A percentile compares a stretch with the other conserved stretches of the same genome.
phyloP scores from a whole-genome alignment of 768 basidiomycete species.

The Lactarius evosmus region DNA sequence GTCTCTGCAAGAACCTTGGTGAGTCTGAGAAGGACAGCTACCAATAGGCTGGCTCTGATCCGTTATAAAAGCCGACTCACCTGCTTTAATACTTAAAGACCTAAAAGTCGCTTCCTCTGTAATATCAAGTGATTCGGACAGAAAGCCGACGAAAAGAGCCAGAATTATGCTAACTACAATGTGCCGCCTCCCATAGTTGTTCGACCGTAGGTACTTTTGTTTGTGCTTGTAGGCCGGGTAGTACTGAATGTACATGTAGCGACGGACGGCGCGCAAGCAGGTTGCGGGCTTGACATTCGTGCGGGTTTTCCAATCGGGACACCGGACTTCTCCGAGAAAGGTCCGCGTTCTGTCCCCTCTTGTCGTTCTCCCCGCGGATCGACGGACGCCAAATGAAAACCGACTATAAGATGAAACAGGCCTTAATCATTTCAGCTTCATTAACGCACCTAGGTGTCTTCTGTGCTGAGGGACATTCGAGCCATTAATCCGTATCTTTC shows the following conservation, averaged over 20 bases:
- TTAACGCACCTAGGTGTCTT: constrained; percentile 56
- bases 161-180: constrained; percentile 56
- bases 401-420: constrained; percentile 68
- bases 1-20: constrained; percentile 70
- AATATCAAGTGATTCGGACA: background rate
- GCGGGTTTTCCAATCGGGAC: constrained; percentile 69
- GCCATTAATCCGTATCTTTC: constrained; percentile 50
- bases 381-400: background rate
- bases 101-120: constrained; percentile 50
- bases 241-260: constrained; percentile 34
- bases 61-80: constrained; percentile 58
- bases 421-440: constrained; percentile 55
- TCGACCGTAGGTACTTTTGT: constrained; percentile 39
- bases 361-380: background rate
- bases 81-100: constrained; percentile 56
- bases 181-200: constrained; percentile 55
- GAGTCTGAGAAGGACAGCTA: constrained; percentile 22
- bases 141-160: constrained; percentile 36
- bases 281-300: constrained; percentile 69
- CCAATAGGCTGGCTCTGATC: background rate
- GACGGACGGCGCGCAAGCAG: constrained; percentile 55
- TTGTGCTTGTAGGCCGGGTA: background rate
- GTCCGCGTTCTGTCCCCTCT: constrained; percentile 36
- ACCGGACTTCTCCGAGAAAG: constrained; percentile 61
- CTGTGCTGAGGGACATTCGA: constrained; percentile 60